A percentile compares a stretch with the other conserved stretches of the same genome.
Conservation (phyloP, 2,329 filamentous ascomycete species). For the Karstenula rhodostoma region DNA sequence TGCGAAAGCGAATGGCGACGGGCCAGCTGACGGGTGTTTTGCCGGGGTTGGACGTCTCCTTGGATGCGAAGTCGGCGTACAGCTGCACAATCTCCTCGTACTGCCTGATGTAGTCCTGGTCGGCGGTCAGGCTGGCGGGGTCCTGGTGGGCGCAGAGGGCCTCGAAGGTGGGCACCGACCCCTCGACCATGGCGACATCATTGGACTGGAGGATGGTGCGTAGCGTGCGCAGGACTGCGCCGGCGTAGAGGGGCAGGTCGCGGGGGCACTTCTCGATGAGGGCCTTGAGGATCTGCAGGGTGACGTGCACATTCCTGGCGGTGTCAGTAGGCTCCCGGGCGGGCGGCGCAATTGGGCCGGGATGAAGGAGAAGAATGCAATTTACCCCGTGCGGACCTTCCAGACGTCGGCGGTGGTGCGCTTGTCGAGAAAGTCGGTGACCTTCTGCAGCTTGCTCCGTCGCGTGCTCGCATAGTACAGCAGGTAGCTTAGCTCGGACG, state of each 20-base stretch:
- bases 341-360: neutral
- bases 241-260: conserved; percentile 87
- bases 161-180: conserved; percentile 84
- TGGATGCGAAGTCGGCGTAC: conserved; percentile 82
- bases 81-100: conserved; percentile 82
- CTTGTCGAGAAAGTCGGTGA: conserved; percentile 93
- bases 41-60: conserved; percentile 54
- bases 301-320: conserved; percentile 87
- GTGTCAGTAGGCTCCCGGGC: conserved; percentile 14
- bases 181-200: conserved; percentile 92
- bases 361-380: neutral
- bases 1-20: conserved; percentile 71
- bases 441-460: conserved; percentile 94
- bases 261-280: conserved; percentile 92
- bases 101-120: conserved; percentile 81
- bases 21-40: conserved; percentile 69
- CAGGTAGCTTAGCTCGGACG: conserved; percentile 94
- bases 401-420: conserved; percentile 91
- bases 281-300: conserved; percentile 87
- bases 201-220: conserved; percentile 82
- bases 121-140: conserved; percentile 81
- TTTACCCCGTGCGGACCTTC: conserved; percentile 84
- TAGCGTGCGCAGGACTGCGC: conserved; percentile 84
- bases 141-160: conserved; percentile 91
- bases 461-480: conserved; percentile 96